A percentile compares a stretch with the other conserved stretches of the same genome.
Evolutionary conservation across 306 rosid species (phyloP).

Genomic region (Sesbania bispinosa): DNA sequence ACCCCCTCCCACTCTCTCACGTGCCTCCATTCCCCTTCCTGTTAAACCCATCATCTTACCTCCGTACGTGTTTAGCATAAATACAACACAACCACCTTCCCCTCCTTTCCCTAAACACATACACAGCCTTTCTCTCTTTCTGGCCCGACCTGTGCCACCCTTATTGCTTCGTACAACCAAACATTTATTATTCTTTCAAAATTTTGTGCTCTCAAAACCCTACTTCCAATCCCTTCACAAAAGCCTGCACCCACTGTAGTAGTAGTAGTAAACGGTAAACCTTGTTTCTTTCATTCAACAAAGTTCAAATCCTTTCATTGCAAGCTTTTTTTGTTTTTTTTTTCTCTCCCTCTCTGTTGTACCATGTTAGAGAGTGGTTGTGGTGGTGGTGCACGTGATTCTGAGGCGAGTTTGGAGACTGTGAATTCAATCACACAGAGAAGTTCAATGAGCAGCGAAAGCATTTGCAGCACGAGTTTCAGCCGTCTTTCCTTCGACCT

Average conservation of each 20-base stretch:
- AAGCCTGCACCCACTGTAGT: constrained; percentile 10
- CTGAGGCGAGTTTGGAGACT: constrained; percentile 53
- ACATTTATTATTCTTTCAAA: constrained; percentile 16
- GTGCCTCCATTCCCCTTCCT: constrained; percentile 9
- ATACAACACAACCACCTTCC: constrained; percentile 62
- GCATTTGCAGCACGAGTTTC: constrained; percentile 72
- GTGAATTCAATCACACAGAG: constrained; percentile 49
- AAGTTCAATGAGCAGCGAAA: constrained; percentile 83
- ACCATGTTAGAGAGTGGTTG: constrained; percentile 60
- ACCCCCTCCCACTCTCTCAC: constrained; percentile 19
- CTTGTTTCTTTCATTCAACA: constrained; percentile 8
- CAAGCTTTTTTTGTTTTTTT: background rate
- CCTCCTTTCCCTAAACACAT: background rate
- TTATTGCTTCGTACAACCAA: constrained; percentile 15
- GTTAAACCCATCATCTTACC: background rate
- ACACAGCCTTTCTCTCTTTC: background rate
- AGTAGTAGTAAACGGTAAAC: no score
- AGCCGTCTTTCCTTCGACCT: constrained; percentile 91
- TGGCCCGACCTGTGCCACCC: constrained; percentile 9
- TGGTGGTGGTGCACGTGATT: constrained; percentile 42
- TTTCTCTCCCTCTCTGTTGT: background rate
- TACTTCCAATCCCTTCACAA: background rate
- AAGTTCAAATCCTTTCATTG: no score
- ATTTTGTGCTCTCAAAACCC: constrained; percentile 17
- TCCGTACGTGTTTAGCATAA: constrained; percentile 41